Evolutionary conservation across 345 rosid genomes (phyloP).

Genomic region (Rhodomyrtus tomentosa): DNA sequence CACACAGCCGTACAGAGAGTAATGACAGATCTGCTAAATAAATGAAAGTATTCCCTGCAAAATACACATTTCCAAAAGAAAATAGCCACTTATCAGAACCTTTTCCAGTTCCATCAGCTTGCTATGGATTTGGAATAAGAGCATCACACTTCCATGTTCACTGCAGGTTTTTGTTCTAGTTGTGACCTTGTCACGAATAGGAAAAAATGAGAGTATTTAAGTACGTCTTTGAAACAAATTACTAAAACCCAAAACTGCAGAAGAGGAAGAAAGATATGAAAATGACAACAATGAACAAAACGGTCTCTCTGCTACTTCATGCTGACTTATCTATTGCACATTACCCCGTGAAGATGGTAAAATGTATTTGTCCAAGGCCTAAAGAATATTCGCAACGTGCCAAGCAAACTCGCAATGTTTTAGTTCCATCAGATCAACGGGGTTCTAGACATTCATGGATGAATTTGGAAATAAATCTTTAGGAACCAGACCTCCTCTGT

Average conservation of each 20-base stretch:
- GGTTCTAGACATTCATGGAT: neutral
- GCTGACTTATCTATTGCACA: neutral
- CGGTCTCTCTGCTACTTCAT: neutral
- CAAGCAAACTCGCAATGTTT: neutral
- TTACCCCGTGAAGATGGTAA: neutral
- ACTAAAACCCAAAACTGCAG: neutral
- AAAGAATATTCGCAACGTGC: neutral
- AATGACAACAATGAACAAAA: neutral
- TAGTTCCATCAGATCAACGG: neutral
- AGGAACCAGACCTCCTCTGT: neutral
- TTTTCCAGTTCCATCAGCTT: neutral
- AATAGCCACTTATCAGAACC: neutral
- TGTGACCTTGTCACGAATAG: neutral
- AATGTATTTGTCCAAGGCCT: neutral
- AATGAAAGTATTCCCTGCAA: slow-evolving; percentile 66
- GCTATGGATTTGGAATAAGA: neutral
- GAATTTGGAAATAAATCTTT: neutral
- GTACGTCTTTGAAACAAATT: neutral
- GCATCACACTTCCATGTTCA: neutral
- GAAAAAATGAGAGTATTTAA: neutral
- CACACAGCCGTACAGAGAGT: slow-evolving; percentile 40
- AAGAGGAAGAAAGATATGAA: neutral
- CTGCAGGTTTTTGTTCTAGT: neutral
- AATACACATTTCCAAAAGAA: neutral
- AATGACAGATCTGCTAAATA: slow-evolving; percentile 30